Conservation (phyloP, 108 stramenopile genomes). For the Skeletonema costatum region DNA sequence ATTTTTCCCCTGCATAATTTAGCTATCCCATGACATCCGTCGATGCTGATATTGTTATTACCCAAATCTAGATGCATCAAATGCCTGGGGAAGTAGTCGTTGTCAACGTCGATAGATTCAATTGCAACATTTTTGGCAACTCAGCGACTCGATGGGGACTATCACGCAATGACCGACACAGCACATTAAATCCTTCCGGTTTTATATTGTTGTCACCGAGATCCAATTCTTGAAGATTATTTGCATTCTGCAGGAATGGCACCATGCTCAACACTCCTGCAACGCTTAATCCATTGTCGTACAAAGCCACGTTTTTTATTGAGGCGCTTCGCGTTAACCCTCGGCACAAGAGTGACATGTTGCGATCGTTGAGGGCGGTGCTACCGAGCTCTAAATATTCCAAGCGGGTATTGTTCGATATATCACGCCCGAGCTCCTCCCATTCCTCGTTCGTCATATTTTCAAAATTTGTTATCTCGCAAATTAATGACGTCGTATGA, state of each 20-base stretch:
- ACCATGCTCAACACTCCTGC: background rate
- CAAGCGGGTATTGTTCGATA: no score
- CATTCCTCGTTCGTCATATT: no score
- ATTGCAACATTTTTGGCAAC: background rate
- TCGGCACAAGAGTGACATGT: no score
- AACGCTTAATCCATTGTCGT: no score
- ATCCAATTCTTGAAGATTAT: background rate
- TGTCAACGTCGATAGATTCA: background rate
- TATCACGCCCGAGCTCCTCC: no score
- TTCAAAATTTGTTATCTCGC: no score
- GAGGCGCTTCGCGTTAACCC: no score
- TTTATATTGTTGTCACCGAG: background rate
- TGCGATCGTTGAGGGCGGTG: no score
- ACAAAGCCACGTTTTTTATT: no score
- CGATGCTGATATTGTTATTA: background rate
- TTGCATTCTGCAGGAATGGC: background rate
- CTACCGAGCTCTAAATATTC: no score
- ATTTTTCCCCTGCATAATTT: background rate
- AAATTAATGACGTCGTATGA: no score
- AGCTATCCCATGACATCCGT: background rate
- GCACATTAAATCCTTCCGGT: background rate
- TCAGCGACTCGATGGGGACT: background rate
- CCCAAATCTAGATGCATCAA: background rate
- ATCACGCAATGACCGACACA: background rate
- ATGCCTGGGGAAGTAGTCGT: background rate